Percentiles rank a stretch among this genome's conserved stretches.
Evolutionary conservation across 129 eudicot species (phyloP).

Genomic region (Heracleum sosnowskyi): DNA sequence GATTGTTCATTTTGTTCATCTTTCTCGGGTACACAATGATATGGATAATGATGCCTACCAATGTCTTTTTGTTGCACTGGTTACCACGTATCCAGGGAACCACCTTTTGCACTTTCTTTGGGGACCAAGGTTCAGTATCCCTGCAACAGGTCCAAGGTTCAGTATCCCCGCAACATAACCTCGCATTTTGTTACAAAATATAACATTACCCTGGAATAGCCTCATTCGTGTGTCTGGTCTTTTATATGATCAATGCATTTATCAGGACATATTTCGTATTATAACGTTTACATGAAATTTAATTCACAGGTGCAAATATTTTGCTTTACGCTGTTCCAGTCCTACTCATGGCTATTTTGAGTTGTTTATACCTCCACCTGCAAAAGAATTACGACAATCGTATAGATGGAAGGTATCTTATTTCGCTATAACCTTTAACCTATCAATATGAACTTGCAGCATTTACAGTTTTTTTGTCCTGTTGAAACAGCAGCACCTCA

Average conservation of each 20-base stretch:
- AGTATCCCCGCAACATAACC: not conserved
- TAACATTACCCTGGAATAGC: not conserved
- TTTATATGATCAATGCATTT: not conserved
- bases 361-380: slow-evolving; percentile 53
- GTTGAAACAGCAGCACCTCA: slow-evolving; percentile 13
- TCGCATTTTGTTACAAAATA: not conserved
- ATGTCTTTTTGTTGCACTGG: slow-evolving; percentile 52
- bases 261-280: not conserved
- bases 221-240: not conserved
- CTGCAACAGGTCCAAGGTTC: slow-evolving; percentile 34
- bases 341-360: slow-evolving; percentile 38
- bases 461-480: not conserved
- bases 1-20: slow-evolving; percentile 21
- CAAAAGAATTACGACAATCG: slow-evolving; percentile 23
- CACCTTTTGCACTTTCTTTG: slow-evolving; percentile 31
- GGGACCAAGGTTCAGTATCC: slow-evolving; percentile 35
- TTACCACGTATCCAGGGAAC: slow-evolving; percentile 41
- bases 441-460: not conserved
- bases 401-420: slow-evolving; percentile 23
- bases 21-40: slow-evolving; percentile 46
- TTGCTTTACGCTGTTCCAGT: slow-evolving; percentile 43
- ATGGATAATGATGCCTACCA: slow-evolving; percentile 78
- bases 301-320: slow-evolving; percentile 49
- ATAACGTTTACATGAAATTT: not conserved
- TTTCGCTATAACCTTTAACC: not conserved